phyloP scores from a whole-genome alignment of 768 basidiomycete species.

The Lactifluus rugatus region DNA sequence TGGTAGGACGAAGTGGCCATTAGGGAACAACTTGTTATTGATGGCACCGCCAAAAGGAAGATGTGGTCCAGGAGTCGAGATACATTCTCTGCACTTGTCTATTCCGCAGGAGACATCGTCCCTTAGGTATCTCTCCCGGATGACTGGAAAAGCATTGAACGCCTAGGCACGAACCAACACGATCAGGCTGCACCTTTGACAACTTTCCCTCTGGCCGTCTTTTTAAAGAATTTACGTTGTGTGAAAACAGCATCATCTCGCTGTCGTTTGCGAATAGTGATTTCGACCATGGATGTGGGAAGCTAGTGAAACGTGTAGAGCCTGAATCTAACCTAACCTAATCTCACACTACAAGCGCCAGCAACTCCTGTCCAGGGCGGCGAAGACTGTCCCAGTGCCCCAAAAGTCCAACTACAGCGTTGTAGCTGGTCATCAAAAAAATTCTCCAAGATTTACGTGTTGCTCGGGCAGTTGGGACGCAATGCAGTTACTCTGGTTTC shows the following conservation, averaged over 20 bases:
- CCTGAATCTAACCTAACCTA: slow-evolving; percentile 7
- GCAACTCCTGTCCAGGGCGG: no score
- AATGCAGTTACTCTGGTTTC: slow-evolving; percentile 40
- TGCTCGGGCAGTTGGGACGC: neutral
- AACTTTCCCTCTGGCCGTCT: slow-evolving; percentile 88
- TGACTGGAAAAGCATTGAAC: slow-evolving; percentile 33
- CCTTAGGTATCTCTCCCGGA: slow-evolving; percentile 89
- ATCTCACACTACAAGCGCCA: neutral
- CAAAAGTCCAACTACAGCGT: no score
- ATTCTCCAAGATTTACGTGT: no score
- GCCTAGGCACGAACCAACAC: neutral
- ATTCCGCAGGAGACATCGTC: slow-evolving; percentile 88
- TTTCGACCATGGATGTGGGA: slow-evolving; percentile 36
- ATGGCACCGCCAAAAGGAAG: slow-evolving; percentile 54
- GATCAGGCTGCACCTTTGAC: slow-evolving; percentile 58
- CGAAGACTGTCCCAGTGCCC: no score
- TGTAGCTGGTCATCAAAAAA: no score
- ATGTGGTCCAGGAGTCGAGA: slow-evolving; percentile 29
- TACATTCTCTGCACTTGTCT: slow-evolving; percentile 55
- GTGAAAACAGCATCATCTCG: slow-evolving; percentile 62
- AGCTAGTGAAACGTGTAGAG: no score
- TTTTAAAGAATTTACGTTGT: slow-evolving; percentile 91
- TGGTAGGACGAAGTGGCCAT: slow-evolving; percentile 77
- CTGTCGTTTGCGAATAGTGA: slow-evolving; percentile 65
- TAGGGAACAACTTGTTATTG: slow-evolving; percentile 44